Evolutionary conservation across 108 stramenopile species (phyloP).

Genomic region (Craspedostauros australis): DNA sequence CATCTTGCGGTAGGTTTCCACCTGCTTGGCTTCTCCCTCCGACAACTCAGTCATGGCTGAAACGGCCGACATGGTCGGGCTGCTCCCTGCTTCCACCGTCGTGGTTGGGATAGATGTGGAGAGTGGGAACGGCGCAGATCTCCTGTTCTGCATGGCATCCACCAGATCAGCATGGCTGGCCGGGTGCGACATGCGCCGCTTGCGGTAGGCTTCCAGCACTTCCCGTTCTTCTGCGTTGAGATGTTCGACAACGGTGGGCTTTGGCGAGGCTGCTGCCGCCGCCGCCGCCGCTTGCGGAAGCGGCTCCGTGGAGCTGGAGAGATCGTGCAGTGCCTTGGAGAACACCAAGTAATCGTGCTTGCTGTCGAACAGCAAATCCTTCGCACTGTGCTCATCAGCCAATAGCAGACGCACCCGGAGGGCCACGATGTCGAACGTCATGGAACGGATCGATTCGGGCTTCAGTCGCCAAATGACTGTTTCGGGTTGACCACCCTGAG

Average conservation of each 20-base stretch:
- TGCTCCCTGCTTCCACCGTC: background rate
- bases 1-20: conserved; percentile 62
- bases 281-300: background rate
- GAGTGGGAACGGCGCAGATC: background rate
- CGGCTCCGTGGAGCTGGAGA: conserved; percentile 3
- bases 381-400: conserved; percentile 21
- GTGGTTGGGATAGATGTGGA: background rate
- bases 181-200: conserved; percentile 1
- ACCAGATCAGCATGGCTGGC: conserved; percentile 4
- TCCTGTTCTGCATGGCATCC: background rate
- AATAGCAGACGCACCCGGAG: conserved; percentile 48
- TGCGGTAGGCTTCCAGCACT: conserved; percentile 32
- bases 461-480: conserved; percentile 48
- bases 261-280: background rate
- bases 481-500: conserved; percentile 15
- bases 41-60: conserved; percentile 7
- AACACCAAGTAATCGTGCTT: conserved; percentile 61
- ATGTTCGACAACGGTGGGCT: conserved; percentile 17
- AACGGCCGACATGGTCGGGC: background rate
- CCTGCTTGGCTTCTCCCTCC: conserved; percentile 43
- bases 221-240: conserved; percentile 33
- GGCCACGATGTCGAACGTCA: conserved; percentile 67
- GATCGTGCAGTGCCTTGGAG: conserved; percentile 62
- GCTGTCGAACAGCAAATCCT: conserved; percentile 49
- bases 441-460: conserved; percentile 47